Evolutionary conservation across 805 yeast species (phyloP), one percentile per base, ranked within the genome.

Genomic region (Yamadazyma phyllophila): DNA sequence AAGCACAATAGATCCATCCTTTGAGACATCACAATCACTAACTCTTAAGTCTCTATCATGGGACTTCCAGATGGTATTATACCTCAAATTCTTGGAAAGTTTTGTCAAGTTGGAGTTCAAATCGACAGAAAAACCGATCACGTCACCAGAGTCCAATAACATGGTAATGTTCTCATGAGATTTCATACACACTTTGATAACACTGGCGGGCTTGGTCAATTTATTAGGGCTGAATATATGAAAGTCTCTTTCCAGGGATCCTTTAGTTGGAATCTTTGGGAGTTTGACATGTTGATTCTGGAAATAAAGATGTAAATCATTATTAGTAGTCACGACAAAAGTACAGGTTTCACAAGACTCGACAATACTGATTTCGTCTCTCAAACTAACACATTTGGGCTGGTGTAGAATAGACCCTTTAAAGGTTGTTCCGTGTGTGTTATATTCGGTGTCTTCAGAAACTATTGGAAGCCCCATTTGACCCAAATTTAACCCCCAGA

Each of bases 401-500:
- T 53, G 47, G 3, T 51, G 14, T 51, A 73, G 75, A 14, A 70
- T 53, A 1, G 62, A 53, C 1, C 81, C 80, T 52, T 68, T 60
- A 36, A 54, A 57, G 1, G 52, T 51, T 7, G 69, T 58, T 50
- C 63, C 66, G 26, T 56, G 53, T 3, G 57, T 50, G 53, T 60
- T 51, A 52, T 59, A 50, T n/a, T 67, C 73, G 2, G 56, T 45
- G 6, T 51, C 44, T 11, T 20, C 44, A 4, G n/a, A 14, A 2
- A 40, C 34, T 11, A 39, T 47, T 6, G 57, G 39, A 11, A 68
- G 54, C 2, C 92, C 92, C 82, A 88, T 80, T 60, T 88, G 96
- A 0, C 96, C 96, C 30, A 80, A 66, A 57, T 88, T 86, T 31
- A 83, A 64, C 2, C 96, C 96, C 96, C 96, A 88, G 32, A 80